Percentiles rank a stretch among this genome's conserved stretches.
Conservation (phyloP, 2,329 filamentous ascomycete species). For the Fusarium algeriense region DNA sequence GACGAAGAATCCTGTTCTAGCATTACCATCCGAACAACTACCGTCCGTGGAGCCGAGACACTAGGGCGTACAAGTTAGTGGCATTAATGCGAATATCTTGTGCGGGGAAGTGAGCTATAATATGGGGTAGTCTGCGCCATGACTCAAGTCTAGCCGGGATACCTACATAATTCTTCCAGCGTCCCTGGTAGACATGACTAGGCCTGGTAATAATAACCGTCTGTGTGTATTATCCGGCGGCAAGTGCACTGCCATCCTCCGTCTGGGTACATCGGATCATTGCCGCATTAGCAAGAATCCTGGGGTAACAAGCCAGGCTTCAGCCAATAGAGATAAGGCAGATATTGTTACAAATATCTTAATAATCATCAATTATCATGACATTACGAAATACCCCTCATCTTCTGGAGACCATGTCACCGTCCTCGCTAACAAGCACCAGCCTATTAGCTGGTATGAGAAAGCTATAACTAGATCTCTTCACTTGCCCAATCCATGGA, state of each 20-base stretch:
- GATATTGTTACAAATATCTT: too few relatives aligned
- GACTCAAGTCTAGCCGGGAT: neutral
- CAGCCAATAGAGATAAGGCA: fast-evolving
- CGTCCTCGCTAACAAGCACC: too few relatives aligned
- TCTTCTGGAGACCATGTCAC: too few relatives aligned
- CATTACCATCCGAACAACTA: neutral
- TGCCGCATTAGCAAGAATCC: neutral
- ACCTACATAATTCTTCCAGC: neutral
- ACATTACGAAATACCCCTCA: too few relatives aligned
- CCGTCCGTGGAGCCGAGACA: neutral
- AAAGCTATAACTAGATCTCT: too few relatives aligned
- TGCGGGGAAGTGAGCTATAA: neutral
- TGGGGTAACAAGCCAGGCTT: neutral
- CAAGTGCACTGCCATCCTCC: neutral
- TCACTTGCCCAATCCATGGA: too few relatives aligned
- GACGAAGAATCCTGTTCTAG: neutral
- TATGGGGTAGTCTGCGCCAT: neutral
- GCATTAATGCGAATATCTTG: neutral
- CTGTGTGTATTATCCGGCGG: neutral
- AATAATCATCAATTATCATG: too few relatives aligned
- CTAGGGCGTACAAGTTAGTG: neutral
- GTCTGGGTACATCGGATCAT: neutral
- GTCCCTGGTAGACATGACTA: neutral
- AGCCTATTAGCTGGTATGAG: too few relatives aligned
- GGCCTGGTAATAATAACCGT: neutral